Evolutionary conservation across 2,329 filamentous ascomycete genomes (phyloP), one percentile per base, ranked within the genome.

Genomic region (Cladophialophora immunda): DNA sequence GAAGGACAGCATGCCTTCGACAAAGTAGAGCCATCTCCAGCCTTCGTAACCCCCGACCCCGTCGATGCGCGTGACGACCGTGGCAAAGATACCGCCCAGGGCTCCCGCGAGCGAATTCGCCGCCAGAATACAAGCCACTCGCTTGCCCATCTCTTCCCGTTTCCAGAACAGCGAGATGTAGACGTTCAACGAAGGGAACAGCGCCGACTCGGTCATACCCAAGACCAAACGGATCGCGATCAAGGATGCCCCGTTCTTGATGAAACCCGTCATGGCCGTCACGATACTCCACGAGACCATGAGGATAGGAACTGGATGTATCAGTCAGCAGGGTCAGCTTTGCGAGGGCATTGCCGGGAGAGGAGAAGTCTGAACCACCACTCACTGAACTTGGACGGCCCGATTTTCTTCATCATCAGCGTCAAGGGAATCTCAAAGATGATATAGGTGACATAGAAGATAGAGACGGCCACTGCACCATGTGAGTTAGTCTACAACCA

Each of bases 81-180:
- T 90, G 1, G 88, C 88, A 6, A 90, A 79, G 2, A 87, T 88
- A 1, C 89, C 89, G 0, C 92, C 92, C 75, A 96, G 94, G 1
- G 89, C 90, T 47, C 92, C 94, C 1, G 93, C 92, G 3, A 97
- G 83, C 0, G 89, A 88, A 0, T 88, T 88, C 0, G 81, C 80
- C 22, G 81, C 80, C 11, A 84, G 71, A 68, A 88, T 89, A 25
- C 89, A 74, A 3, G 86, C 86, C 58, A 83, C 83, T 3, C 86
- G 79, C 30, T 87, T 78, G 32, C 86, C 86, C 13, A 88, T 76
- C 70, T 86, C 85, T 38, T 85, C 79, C 15, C 87, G 79, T 8
- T 85, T 81, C 72, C 89, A 90, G 78, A 89, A 87, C 74, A 87
- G 87, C 0, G 82, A 84, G 0, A 87, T 75, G 13, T 86, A 73